Conservation (phyloP, 2,329 filamentous ascomycete species). For the Alternaria arborescens region DNA sequence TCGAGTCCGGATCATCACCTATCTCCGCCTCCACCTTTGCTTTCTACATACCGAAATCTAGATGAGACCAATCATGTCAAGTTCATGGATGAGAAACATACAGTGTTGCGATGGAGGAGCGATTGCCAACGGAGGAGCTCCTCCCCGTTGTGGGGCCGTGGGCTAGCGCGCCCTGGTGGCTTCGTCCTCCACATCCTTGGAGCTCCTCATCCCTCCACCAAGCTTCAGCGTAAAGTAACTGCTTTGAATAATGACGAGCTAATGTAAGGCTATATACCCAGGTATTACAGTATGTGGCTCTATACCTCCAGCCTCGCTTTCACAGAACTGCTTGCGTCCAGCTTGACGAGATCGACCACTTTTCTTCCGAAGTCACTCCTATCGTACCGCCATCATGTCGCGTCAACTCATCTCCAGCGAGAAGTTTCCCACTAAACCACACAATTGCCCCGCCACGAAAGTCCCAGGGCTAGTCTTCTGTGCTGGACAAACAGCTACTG, state of each 20-base stretch:
- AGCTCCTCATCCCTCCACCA: background rate
- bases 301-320: background rate
- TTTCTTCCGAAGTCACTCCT: background rate
- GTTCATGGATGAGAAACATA: background rate
- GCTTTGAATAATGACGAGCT: background rate
- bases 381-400: constrained; percentile 21
- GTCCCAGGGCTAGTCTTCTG: constrained; percentile 36
- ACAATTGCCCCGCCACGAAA: constrained; percentile 34
- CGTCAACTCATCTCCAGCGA: constrained; percentile 36
- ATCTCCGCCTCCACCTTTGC: background rate
- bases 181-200: background rate
- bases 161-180: background rate
- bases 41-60: background rate
- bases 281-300: background rate
- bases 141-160: background rate
- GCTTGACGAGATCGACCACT: background rate
- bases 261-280: background rate
- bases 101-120: background rate
- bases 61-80: background rate
- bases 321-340: background rate
- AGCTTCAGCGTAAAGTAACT: background rate
- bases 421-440: constrained; percentile 36
- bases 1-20: background rate
- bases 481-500: constrained; percentile 35
- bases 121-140: background rate